A percentile compares a stretch with the other conserved stretches of the same genome.
phyloP scores from a whole-genome alignment of 2,329 filamentous ascomycete species.

The Claviceps sp. region DNA sequence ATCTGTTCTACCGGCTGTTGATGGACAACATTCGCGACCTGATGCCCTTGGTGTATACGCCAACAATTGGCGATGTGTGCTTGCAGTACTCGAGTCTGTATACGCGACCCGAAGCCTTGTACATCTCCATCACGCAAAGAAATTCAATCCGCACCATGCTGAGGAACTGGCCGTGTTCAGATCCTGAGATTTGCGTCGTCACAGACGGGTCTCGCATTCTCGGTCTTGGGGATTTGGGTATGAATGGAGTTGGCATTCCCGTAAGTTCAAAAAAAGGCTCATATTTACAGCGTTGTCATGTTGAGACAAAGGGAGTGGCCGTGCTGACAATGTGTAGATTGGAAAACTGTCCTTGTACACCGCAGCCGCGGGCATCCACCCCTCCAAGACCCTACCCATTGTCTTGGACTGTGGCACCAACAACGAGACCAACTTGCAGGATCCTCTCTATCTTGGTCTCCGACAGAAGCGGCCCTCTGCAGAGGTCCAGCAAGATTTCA shows the following conservation, averaged over 20 bases:
- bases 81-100: conserved; percentile 93
- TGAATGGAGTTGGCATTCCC: conserved; percentile 96
- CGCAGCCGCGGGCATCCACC: conserved; percentile 86
- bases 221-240: conserved; percentile 85
- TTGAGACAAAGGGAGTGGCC: not conserved
- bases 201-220: conserved; percentile 90
- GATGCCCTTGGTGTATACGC: conserved; percentile 77
- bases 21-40: conserved; percentile 66
- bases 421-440: conserved; percentile 52
- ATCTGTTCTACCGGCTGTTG: conserved; percentile 73
- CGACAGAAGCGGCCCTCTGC: conserved; percentile 67
- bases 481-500: conserved; percentile 74
- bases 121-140: conserved; percentile 89
- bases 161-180: conserved; percentile 78
- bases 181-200: conserved; percentile 91
- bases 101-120: conserved; percentile 87
- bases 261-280: conserved; percentile 33
- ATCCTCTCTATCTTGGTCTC: conserved; percentile 78
- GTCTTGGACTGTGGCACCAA: conserved; percentile 54
- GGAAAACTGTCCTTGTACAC: conserved; percentile 95
- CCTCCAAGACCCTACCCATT: conserved; percentile 65
- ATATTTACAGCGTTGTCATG: not conserved
- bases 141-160: conserved; percentile 82
- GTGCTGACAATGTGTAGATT: conserved; percentile 33
- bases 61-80: conserved; percentile 90